Evolutionary conservation across 768 basidiomycete species (phyloP), one percentile per base, ranked within the genome.

Genomic region (Clathrus columnatus): DNA sequence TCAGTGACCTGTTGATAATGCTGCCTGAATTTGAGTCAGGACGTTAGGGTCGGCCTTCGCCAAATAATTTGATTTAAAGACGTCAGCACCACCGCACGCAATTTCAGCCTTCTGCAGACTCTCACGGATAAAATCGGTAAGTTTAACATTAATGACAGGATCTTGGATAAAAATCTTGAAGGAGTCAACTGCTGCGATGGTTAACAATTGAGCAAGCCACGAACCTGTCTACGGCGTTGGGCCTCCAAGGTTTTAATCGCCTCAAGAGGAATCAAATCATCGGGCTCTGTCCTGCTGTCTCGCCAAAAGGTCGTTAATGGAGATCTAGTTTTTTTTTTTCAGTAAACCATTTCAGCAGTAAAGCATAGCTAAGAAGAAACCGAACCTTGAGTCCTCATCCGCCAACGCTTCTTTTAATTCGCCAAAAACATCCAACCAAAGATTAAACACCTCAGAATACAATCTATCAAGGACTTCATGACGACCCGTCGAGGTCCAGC

Each of bases 391-490:
- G 11, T 8, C n/a, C 28, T 50, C 24, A 17, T 68, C 67, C 0
- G 63, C 61, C 21, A 75, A 71, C 7, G 81, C 81, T 68, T 94
- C 92, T 63, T 83, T 86, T 50, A 93, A 75, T 65, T 93, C 91
- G 14, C 84, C 86, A 51, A 94, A 83, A 5, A 93, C 91, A 59
- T 93, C 91, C 36, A 86, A 71, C 91, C 91, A 95, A 26, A 92
- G 69, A 62, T 89, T 87, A 67, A 89, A 87, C 23, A 91, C 80
- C 61, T 93, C 91, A 2, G 75, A 77, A 14, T 81, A 75, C 23
- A 95, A 69, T 18, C 87, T 78, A 27, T 78, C 73, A 8, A 95
- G 78, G 10, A 91, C 82, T 61, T 89, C 84, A 0, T 76, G 75
- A 20, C 81, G 78, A 11, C 81, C 88, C 0, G 89, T 90, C 0